A percentile compares a stretch with the other conserved stretches of the same genome.
phyloP scores from a whole-genome alignment of 2,329 filamentous ascomycete species.

The Penicillium sp. region DNA sequence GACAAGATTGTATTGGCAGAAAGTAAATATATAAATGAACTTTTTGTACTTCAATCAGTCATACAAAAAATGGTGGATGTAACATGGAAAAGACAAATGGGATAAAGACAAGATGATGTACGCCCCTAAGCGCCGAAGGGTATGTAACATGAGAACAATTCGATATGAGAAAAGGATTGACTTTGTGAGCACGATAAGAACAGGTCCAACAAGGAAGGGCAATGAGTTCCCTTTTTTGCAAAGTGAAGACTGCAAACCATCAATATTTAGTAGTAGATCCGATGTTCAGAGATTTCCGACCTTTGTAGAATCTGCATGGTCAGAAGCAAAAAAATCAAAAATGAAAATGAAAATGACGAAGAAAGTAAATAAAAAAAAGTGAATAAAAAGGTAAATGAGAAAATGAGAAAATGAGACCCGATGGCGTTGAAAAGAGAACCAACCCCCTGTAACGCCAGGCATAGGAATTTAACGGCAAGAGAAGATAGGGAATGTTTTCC shows the following conservation, averaged over 20 bases:
- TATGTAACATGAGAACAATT: constrained; percentile 20
- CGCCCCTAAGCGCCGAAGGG: constrained; percentile 23
- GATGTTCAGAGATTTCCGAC: background rate
- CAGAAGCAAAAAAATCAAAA: background rate
- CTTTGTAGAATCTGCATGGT: background rate
- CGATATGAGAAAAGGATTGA: background rate
- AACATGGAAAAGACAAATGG: constrained; percentile 10
- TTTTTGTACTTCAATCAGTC: constrained; percentile 23
- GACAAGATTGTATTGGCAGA: constrained; percentile 11
- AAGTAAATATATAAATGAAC: constrained; percentile 13
- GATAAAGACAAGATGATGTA: constrained; percentile 10
- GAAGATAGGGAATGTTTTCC: constrained; percentile 49
- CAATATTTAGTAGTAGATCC: background rate
- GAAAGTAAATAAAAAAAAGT: background rate
- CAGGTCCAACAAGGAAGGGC: background rate
- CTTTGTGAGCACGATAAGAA: background rate
- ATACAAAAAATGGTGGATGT: constrained; percentile 12
- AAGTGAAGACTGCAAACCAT: background rate
- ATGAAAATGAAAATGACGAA: background rate
- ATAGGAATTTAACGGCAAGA: constrained; percentile 39
- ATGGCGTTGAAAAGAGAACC: background rate
- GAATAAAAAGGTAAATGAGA: background rate
- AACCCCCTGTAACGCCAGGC: background rate
- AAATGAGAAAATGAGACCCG: background rate
- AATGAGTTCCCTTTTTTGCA: background rate